Percentiles rank a stretch among this genome's conserved stretches.
Conservation (phyloP, 2,329 filamentous ascomycete genomes). For the Xylaria sp. region DNA sequence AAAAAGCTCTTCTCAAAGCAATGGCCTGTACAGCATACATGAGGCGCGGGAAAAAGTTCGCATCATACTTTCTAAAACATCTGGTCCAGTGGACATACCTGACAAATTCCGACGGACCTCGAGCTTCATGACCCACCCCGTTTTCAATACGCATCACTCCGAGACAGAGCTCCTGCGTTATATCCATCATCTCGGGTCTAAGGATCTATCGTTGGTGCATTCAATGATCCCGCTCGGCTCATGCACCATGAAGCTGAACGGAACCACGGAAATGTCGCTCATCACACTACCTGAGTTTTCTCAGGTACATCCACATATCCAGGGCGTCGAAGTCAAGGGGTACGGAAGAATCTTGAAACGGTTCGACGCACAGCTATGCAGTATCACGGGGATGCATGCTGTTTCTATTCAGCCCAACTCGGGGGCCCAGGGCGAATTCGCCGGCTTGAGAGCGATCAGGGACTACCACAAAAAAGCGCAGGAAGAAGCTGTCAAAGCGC, state of each 20-base stretch:
- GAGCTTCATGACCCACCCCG: conserved; percentile 80
- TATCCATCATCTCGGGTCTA: conserved; percentile 90
- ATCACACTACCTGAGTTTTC: conserved; percentile 77
- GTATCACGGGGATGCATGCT: conserved; percentile 88
- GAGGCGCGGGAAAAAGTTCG: conserved; percentile 47
- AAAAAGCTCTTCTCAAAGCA: too few relatives aligned
- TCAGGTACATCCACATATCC: conserved; percentile 80
- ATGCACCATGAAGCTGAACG: conserved; percentile 98
- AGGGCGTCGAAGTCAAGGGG: conserved; percentile 31
- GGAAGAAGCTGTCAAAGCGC: conserved; percentile 62
- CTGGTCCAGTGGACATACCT: conserved; percentile 52
- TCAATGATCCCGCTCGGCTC: conserved; percentile 98
- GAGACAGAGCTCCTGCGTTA: conserved; percentile 94
- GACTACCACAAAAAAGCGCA: conserved; percentile 74
- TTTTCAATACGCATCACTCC: conserved; percentile 94
- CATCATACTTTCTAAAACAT: conserved; percentile 40
- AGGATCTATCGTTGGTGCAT: conserved; percentile 90
- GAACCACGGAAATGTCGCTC: conserved; percentile 89
- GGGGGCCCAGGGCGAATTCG: conserved; percentile 92
- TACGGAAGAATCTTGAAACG: conserved; percentile 44
- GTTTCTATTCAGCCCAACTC: conserved; percentile 94
- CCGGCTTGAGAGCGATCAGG: conserved; percentile 84
- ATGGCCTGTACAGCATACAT: neutral
- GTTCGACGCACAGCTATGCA: conserved; percentile 71
- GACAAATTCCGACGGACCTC: conserved; percentile 69